These are phyloP conservation scores for Allomyces javanicus DNA, from an alignment of 192 early-diverging fungal species.

Conservation along the genomic window DNA sequence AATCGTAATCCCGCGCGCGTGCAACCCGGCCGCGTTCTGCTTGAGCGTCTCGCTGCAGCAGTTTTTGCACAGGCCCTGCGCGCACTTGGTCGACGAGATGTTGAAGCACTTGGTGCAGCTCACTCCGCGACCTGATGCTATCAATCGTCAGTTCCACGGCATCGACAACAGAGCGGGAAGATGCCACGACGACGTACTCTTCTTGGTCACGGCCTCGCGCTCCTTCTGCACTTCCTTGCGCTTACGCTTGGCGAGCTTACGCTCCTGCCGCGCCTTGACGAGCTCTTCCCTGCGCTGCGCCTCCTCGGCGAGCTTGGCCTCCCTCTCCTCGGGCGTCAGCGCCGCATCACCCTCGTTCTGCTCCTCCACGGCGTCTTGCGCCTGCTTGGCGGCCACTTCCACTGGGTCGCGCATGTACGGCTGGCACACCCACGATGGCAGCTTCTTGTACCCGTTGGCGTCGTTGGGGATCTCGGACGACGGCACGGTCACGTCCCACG, in stretches of 20 bases:
- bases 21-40: too few species aligned
- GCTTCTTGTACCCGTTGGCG: slow-evolving; percentile 27
- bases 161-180: too few species aligned
- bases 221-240: slow-evolving; percentile 1
- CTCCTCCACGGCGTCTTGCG: slow-evolving; percentile 5
- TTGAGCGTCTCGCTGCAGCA: slow-evolving; percentile 8
- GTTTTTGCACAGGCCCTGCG: slow-evolving; percentile 12
- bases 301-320: neutral
- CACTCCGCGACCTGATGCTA: too few species aligned
- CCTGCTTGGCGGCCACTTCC: slow-evolving; percentile 1
- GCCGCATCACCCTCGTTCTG: neutral
- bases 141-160: too few species aligned
- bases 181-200: too few species aligned
- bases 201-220: too few species aligned
- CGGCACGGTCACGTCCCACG: slow-evolving; percentile 15
- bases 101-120: slow-evolving; percentile 14
- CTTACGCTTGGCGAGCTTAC: slow-evolving; percentile 5
- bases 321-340: neutral
- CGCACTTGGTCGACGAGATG: slow-evolving; percentile 15
- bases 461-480: slow-evolving; percentile 9
- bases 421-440: slow-evolving; percentile 49
- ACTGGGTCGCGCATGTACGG: slow-evolving; percentile 29
- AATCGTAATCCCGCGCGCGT: too few species aligned
- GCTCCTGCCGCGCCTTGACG: neutral
- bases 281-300: neutral